Percentiles rank a stretch among this genome's conserved stretches.
Conservation (phyloP, 176 grass and related monocot genomes). For the Hordeum marinum region DNA sequence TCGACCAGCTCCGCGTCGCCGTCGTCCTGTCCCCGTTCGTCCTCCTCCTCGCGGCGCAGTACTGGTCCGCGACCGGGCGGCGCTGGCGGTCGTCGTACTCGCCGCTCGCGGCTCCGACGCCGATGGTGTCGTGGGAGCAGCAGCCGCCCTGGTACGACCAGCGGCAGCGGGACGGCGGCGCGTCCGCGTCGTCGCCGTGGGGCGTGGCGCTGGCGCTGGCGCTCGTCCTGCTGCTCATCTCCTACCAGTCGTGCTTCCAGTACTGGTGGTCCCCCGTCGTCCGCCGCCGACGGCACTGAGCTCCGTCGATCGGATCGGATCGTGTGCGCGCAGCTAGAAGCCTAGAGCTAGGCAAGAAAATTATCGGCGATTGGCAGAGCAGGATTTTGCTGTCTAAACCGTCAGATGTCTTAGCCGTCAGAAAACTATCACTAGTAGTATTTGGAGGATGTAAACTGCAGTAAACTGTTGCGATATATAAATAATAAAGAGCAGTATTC, state of each 20-base stretch:
- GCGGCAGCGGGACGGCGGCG: constrained; percentile 22
- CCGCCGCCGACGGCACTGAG: constrained; percentile 37
- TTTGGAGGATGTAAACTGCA: neutral
- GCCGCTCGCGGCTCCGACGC: constrained; percentile 25
- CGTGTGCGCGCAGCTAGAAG: neutral
- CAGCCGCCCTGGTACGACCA: constrained; percentile 4
- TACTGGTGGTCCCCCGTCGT: constrained; percentile 70
- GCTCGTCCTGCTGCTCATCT: constrained; percentile 80
- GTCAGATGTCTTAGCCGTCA: neutral
- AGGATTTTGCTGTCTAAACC: neutral
- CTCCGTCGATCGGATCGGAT: neutral
- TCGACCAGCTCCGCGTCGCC: constrained; percentile 49
- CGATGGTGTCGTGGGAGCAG: constrained; percentile 13
- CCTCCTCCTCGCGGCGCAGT: constrained; percentile 71
- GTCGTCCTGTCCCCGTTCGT: constrained; percentile 75
- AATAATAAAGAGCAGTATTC: constrained; percentile 1
- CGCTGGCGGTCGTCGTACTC: neutral
- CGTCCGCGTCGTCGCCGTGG: constrained; percentile 65
- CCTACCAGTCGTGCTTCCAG: constrained; percentile 88
- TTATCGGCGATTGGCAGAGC: neutral
- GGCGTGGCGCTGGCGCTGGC: constrained; percentile 69
- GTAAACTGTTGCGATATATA: neutral
- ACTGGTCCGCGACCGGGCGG: constrained; percentile 46
- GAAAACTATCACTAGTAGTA: neutral
- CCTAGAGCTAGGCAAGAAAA: neutral